phyloP scores from a whole-genome alignment of 1,284 basidiomycete genomes.

The Polyporus tsugae region DNA sequence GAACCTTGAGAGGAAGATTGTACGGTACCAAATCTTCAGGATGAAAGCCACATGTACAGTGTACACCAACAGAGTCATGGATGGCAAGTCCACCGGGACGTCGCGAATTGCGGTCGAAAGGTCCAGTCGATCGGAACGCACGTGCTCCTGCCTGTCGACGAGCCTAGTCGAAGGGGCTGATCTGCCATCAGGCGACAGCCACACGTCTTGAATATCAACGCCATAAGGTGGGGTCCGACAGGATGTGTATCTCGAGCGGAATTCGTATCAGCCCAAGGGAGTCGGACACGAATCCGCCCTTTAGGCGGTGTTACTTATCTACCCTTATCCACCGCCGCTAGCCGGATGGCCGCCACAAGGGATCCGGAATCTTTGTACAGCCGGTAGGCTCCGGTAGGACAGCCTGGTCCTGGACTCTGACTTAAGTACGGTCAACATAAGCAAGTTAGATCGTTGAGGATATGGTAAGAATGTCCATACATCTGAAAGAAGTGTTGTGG shows the following conservation, averaged over 20 bases:
- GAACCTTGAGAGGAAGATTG: background rate
- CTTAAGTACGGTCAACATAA: background rate
- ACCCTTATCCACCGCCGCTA: background rate
- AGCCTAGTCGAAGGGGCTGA: background rate
- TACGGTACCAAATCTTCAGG: background rate
- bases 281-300: background rate
- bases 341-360: background rate
- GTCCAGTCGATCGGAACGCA: too few relatives aligned
- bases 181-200: constrained; percentile 1
- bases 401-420: background rate
- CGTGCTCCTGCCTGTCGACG: too few relatives aligned
- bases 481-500: too few relatives aligned
- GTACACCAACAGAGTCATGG: background rate
- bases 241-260: background rate
- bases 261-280: background rate
- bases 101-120: background rate
- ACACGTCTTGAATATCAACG: constrained; percentile 2
- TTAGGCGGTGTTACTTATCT: background rate
- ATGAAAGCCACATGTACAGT: background rate
- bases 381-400: background rate
- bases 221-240: background rate
- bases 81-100: background rate
- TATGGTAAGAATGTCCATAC: too few relatives aligned
- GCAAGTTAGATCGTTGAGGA: background rate
- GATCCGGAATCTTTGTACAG: background rate